Conservation (phyloP, 306 rosid genomes). For the Cucumis melo region DNA sequence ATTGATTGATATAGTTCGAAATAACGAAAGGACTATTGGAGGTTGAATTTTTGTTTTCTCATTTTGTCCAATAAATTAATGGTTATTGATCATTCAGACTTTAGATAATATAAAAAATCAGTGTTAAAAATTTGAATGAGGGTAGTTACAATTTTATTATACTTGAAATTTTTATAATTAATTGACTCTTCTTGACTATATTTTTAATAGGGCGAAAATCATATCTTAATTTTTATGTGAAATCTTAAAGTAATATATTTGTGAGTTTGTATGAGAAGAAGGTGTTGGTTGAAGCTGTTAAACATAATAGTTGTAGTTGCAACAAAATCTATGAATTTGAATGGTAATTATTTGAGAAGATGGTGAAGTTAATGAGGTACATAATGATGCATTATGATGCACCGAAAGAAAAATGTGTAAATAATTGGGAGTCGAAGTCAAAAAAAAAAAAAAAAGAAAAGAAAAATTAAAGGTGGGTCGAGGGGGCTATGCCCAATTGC, state of each 20-base stretch:
- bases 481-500: not conserved
- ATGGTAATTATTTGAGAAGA: not conserved
- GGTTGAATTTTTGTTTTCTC: not conserved
- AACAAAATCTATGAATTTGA: too few species aligned
- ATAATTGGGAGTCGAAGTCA: not conserved
- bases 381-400: not conserved
- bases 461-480: not conserved
- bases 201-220: too few species aligned
- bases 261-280: too few species aligned
- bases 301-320: too few species aligned
- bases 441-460: too few species aligned
- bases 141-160: too few species aligned
- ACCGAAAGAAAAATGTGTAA: not conserved
- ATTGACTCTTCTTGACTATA: too few species aligned
- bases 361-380: not conserved
- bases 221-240: not conserved
- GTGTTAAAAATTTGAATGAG: too few species aligned
- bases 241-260: not conserved
- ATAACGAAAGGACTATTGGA: not conserved
- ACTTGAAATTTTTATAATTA: too few species aligned
- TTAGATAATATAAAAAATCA: too few species aligned
- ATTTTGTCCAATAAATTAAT: not conserved
- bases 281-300: too few species aligned
- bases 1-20: not conserved
- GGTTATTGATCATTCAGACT: too few species aligned